Evolutionary conservation across 768 basidiomycete genomes (phyloP).

Genomic region (Podaxis pistillaris): DNA sequence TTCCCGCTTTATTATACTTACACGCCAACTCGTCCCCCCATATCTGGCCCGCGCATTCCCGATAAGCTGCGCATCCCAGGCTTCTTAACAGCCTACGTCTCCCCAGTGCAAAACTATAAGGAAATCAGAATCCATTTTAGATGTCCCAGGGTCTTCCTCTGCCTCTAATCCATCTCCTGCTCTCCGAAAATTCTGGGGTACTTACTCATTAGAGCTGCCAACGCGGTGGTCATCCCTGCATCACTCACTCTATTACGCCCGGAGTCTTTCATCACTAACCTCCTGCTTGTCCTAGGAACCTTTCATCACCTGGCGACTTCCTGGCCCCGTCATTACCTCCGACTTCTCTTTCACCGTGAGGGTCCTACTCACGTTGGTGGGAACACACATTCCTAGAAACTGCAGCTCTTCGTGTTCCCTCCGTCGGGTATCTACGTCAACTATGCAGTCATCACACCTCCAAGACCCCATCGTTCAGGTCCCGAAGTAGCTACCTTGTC

Average conservation of each 20-base stretch:
- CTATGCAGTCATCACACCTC: neutral
- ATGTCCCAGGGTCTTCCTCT: constrained; percentile 24
- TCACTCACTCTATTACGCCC: constrained; percentile 19
- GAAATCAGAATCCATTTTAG: constrained; percentile 23
- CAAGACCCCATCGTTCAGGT: neutral
- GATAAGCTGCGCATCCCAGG: constrained; percentile 1
- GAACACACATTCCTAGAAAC: constrained; percentile 4
- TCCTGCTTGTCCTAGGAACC: neutral
- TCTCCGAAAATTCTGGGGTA: constrained; percentile 34
- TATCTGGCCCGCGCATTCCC: neutral
- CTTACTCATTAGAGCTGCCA: constrained; percentile 25
- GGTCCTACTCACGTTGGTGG: constrained; percentile 16
- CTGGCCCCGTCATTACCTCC: neutral
- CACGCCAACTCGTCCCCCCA: constrained; percentile 6
- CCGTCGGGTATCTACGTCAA: neutral
- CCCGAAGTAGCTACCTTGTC: neutral
- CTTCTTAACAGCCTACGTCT: constrained; percentile 24
- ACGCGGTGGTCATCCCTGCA: constrained; percentile 24
- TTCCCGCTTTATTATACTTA: neutral
- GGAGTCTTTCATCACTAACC: constrained; percentile 19
- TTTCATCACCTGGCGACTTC: neutral
- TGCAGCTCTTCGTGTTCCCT: neutral
- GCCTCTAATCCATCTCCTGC: neutral
- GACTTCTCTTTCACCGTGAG: neutral
- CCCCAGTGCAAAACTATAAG: constrained; percentile 22